Percentiles rank a stretch among this genome's conserved stretches.
Conservation (phyloP, 2,329 filamentous ascomycete genomes). For the Didymosphaeria variabile region DNA sequence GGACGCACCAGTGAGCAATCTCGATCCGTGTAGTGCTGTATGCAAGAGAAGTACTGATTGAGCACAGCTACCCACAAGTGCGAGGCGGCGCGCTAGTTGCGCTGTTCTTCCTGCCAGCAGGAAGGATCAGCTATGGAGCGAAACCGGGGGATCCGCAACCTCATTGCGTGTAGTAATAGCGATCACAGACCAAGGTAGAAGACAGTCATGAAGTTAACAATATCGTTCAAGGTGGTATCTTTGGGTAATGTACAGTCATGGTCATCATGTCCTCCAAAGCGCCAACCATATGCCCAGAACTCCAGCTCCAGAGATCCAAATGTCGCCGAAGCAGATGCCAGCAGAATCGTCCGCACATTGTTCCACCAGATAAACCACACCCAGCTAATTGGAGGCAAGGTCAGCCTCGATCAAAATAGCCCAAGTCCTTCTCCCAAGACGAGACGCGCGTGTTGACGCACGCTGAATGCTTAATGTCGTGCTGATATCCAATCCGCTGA, state of each 20-base stretch:
- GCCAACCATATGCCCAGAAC: constrained; percentile 17
- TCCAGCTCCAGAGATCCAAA: constrained; percentile 19
- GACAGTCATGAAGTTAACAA: background rate
- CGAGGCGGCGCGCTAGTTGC: constrained; percentile 61
- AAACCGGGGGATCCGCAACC: constrained; percentile 11
- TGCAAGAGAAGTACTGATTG: background rate
- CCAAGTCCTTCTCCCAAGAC: background rate
- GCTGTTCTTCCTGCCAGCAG: constrained; percentile 65
- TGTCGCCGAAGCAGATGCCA: constrained; percentile 23
- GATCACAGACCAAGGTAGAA: background rate
- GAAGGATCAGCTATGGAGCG: constrained; percentile 42
- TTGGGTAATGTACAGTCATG: constrained; percentile 23
- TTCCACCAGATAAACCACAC: constrained; percentile 18
- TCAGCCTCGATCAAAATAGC: background rate
- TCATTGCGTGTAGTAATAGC: constrained; percentile 33
- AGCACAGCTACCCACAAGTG: constrained; percentile 59
- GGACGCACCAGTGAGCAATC: constrained; percentile 59
- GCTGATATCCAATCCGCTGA: constrained; percentile 4
- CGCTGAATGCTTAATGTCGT: constrained; percentile 11
- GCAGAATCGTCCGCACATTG: constrained; percentile 12
- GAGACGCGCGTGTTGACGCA: background rate
- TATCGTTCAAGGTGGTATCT: constrained; percentile 14
- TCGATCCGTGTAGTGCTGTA: no score
- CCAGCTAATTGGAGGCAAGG: constrained; percentile 49
- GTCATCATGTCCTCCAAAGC: constrained; percentile 17